phyloP scores from a whole-genome alignment of 192 early-diverging fungal species.

The Umbelopsis ramanniana region DNA sequence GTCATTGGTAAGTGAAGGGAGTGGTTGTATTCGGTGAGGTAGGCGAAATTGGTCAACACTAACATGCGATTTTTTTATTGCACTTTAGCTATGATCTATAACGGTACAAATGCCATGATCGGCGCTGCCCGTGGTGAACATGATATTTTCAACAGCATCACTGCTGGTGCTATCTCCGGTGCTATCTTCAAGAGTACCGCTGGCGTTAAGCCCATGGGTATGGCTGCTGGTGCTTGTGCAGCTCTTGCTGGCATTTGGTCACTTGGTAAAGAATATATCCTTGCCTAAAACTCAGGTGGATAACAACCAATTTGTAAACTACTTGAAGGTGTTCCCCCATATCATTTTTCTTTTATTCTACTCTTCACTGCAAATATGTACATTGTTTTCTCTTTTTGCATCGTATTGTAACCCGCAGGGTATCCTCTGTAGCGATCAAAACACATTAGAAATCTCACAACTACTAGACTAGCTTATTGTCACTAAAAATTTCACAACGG shows the following conservation, averaged over 20 bases:
- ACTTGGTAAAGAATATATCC: conserved; percentile 15
- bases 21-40: too few species aligned
- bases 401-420: conserved; percentile 10
- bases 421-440: conserved; percentile 1
- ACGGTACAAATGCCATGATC: conserved; percentile 71
- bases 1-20: conserved; percentile 53
- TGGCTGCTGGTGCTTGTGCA: conserved; percentile 40
- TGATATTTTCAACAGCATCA: conserved; percentile 69
- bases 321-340: conserved; percentile 1
- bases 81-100: conserved; percentile 75
- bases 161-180: conserved; percentile 75
- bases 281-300: not conserved
- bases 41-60: not conserved
- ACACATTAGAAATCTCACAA: not conserved
- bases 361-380: conserved; percentile 13
- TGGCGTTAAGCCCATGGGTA: conserved; percentile 60
- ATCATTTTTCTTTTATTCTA: not conserved
- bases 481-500: not conserved
- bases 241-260: conserved; percentile 43
- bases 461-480: conserved; percentile 8
- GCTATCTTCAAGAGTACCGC: conserved; percentile 79
- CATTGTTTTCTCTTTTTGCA: conserved; percentile 20
- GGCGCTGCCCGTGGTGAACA: conserved; percentile 62
- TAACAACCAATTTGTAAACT: not conserved
- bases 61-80: not conserved